Conservation (phyloP, 768 basidiomycete genomes). For the Mycena galopus region DNA sequence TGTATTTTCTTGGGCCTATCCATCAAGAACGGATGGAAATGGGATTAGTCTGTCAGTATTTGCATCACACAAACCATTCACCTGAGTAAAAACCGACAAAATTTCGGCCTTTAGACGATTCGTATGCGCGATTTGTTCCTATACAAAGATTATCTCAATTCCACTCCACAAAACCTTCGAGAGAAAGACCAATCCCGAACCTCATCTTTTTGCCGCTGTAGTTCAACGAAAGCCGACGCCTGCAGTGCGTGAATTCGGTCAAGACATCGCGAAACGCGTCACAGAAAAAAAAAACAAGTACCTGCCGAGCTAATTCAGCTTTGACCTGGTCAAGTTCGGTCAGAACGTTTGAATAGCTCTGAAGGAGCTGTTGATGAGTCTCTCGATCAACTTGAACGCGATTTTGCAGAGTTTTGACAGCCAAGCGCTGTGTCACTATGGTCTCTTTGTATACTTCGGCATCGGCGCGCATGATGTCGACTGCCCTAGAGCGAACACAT, state of each 20-base stretch:
- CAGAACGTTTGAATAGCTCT: not conserved
- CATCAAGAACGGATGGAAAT: not conserved
- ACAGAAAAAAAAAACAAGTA: not conserved
- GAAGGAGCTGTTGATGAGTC: not conserved
- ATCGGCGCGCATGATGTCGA: not conserved
- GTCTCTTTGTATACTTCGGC: not conserved
- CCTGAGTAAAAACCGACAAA: not conserved
- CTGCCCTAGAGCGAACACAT: not conserved
- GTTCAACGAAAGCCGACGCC: not conserved
- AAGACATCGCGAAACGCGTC: not conserved
- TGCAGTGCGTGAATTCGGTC: not conserved
- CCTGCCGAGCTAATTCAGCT: not conserved
- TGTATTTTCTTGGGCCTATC: not conserved
- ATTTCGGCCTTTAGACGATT: not conserved
- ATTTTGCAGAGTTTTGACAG: not conserved
- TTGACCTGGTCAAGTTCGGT: not conserved
- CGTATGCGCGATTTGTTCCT: constrained; percentile 4
- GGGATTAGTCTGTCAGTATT: not conserved
- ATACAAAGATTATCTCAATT: not conserved
- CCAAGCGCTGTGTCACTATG: not conserved
- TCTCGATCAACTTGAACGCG: not conserved
- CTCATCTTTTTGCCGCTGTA: not conserved
- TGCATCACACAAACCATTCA: not conserved
- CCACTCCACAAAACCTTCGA: not conserved
- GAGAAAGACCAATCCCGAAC: not conserved